Evolutionary conservation across 2,329 filamentous ascomycete species (phyloP), one percentile per base, ranked within the genome.

Genomic region (Colletotrichum liriopes): DNA sequence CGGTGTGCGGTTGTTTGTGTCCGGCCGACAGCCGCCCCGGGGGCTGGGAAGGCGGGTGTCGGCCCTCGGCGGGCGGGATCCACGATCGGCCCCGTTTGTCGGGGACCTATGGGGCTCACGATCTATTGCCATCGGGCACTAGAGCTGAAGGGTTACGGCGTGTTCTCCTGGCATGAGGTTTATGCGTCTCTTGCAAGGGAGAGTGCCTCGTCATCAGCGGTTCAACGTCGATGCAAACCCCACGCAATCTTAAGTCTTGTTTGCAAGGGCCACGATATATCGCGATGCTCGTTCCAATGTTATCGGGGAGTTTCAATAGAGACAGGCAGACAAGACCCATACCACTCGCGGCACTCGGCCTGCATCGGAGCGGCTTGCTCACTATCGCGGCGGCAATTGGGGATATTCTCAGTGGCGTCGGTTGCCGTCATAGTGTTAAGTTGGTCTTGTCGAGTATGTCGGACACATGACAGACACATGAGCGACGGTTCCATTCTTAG

Each of bases 11-110:
- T 55, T 69, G 65, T 47, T 47, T 49, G 59, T 56, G 37, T 29
- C 32, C 23, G 32, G 43, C 69, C 69, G 69, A 72, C 32, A 72
- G 69, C 69, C 69, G 69, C 49, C 55, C 59, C 69, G 59, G 69
- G 23, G 9, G 59, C 6, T 29, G 43, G 37, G 47, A 18, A 11
- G 16, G 59, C 69, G 69, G 69, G 32, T 72, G 35, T 72, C 69
- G 69, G 69, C 37, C 9, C 49, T 43, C 45, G 45, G 60, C 16
- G 60, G 2, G 45, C 45, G 66, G 59, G 69, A 59, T 69, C 54
- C 47, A 63, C 65, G 65, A 45, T 20, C 69, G 65, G 69, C 65
- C 65, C 65, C 69, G 59, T 69, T 55, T 69, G 65, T 69, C 59
- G 65, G 69, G 58, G 52, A 69, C 47, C 23, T 20, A 59, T 63